Evolutionary conservation across 1,284 basidiomycete species (phyloP), one percentile per base, ranked within the genome.

Genomic region (Melampsora larici-populina): DNA sequence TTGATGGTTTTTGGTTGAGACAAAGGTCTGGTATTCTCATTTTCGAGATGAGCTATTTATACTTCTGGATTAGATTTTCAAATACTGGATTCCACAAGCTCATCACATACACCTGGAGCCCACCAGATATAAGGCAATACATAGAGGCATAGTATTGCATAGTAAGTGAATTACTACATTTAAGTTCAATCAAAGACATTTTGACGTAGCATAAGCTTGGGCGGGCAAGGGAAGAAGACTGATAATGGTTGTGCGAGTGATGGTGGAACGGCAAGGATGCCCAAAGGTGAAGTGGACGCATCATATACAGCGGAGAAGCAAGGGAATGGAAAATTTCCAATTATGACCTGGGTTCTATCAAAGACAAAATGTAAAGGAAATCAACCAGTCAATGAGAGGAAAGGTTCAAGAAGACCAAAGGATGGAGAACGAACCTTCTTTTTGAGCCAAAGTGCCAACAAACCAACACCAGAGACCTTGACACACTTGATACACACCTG

Each of bases 401-500:
- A 15, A 65, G 36, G 29, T n/a, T 29, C 2, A 36, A 2, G 9
- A 31, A 36, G n/a, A 36, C 21, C 11, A 24, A 36, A n/a, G 66
- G 43, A 68, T 21, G 24, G 48, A 68, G 18, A 13, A 85, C 86
- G 81, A 79, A 91, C 92, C 91, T 97, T 97, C 89, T 97, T 97
- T 89, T 97, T 94, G 86, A 95, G 95, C 94, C 94, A 97, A 83
- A 96, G 88, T 81, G 94, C 94, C 81, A 97, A 63, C 43, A 99
- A 89, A 88, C 96, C 96, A 82, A 99, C 97, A 86, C 97, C 97
- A 77, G 97, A 97, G 70, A 98, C 96, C 88, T 99, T 99, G 84
- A 99, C 97, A 83, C 98, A 91, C 88, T 99, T 99, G 92, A 98
- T 99, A 82, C 97, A 93, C 81, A 99, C 93, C 75, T 87, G 87